phyloP scores from a whole-genome alignment of 1,139 yeast genomes.

The Nakaseomyces uthaithaninus region DNA sequence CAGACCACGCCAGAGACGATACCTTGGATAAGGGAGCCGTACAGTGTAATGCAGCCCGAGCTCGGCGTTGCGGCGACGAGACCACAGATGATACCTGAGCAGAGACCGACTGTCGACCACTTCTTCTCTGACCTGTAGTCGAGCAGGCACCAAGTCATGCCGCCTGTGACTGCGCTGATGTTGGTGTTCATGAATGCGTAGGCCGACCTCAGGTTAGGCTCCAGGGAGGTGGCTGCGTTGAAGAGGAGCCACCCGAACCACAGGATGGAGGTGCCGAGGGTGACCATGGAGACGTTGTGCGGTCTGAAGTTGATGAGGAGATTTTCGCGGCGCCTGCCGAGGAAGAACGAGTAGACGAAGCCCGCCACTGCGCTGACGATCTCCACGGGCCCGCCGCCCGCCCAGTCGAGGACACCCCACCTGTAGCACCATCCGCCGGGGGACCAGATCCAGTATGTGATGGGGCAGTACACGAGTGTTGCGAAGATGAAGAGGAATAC shows the following conservation, averaged over 20 bases:
- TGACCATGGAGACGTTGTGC: constrained; percentile 82
- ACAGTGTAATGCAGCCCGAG: constrained; percentile 81
- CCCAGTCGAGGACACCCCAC: constrained; percentile 92
- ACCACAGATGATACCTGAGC: constrained; percentile 93
- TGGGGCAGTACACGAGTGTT: constrained; percentile 85
- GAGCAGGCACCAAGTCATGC: constrained; percentile 82
- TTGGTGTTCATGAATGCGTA: constrained; percentile 87
- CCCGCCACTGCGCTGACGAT: constrained; percentile 88
- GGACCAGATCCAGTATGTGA: constrained; percentile 94
- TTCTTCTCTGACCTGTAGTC: constrained; percentile 83
- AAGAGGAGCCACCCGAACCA: constrained; percentile 88
- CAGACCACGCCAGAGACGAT: constrained; percentile 73
- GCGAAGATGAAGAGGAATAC: constrained; percentile 82
- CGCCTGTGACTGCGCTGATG: constrained; percentile 83
- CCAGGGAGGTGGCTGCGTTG: constrained; percentile 72
- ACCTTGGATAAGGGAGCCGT: constrained; percentile 87
- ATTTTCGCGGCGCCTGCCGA: constrained; percentile 79
- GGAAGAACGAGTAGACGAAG: constrained; percentile 70
- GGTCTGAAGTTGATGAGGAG: constrained; percentile 86
- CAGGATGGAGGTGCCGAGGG: constrained; percentile 62
- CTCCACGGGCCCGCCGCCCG: constrained; percentile 98
- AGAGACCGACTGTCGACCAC: constrained; percentile 91
- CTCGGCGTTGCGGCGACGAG: constrained; percentile 95
- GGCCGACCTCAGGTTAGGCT: constrained; percentile 43
- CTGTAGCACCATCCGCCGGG: constrained; percentile 84